Conservation (phyloP, 2,329 filamentous ascomycete genomes). For the Plenodomus tracheiphilus region DNA sequence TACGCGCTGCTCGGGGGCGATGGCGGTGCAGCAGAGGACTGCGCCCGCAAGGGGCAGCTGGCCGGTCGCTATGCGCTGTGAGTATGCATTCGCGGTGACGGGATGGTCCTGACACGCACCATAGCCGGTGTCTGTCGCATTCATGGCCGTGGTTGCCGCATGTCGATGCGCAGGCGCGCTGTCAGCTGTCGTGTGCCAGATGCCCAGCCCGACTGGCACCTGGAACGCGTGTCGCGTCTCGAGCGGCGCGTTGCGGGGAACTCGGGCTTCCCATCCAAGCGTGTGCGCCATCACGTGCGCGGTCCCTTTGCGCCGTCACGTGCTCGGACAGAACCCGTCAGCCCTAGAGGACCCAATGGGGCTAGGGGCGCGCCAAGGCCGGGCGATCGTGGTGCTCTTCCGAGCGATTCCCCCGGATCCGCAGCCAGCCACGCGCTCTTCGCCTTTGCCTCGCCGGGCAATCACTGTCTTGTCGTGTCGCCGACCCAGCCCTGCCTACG, state of each 20-base stretch:
- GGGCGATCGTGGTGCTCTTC: neutral
- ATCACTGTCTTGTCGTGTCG: too few species aligned
- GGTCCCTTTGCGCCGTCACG: too few species aligned
- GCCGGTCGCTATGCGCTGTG: slow-evolving; percentile 27
- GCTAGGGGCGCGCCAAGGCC: neutral
- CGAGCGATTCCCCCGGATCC: slow-evolving; percentile 4
- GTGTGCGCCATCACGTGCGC: slow-evolving; percentile 9
- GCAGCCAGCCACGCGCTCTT: neutral
- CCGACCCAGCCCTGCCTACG: too few species aligned
- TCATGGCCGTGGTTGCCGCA: slow-evolving; percentile 27
- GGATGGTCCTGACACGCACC: slow-evolving; percentile 17
- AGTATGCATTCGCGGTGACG: slow-evolving; percentile 5
- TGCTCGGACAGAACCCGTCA: too few species aligned
- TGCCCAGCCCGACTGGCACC: slow-evolving; percentile 3
- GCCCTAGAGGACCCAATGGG: too few species aligned
- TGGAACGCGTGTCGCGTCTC: slow-evolving; percentile 9
- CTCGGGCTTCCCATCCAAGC: too few species aligned
- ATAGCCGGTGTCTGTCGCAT: slow-evolving; percentile 29
- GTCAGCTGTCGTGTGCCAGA: slow-evolving; percentile 22
- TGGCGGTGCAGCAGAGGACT: slow-evolving; percentile 85
- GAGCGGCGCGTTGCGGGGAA: slow-evolving; percentile 22
- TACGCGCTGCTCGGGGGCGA: slow-evolving; percentile 78
- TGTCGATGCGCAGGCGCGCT: slow-evolving; percentile 10
- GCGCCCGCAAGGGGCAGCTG: slow-evolving; percentile 58
- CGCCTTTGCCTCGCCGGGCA: too few species aligned